Evolutionary conservation across 169 alveolate genomes (phyloP).

Genomic region (Cryptosporidium tyzzeri): DNA sequence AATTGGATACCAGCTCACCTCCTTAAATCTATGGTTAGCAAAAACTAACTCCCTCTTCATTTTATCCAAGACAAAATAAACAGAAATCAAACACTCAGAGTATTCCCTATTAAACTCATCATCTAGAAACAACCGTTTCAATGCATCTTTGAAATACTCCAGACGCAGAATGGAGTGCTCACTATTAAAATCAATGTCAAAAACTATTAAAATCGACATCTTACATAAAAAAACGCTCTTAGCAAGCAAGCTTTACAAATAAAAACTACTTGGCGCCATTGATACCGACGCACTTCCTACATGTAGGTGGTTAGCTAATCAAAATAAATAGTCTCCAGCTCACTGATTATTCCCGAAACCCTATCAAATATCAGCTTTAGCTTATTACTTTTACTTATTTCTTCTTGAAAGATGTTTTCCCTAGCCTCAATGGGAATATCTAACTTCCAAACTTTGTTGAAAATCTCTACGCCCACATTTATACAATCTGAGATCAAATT

Average conservation of each 20-base stretch:
- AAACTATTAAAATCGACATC: constrained; percentile 49
- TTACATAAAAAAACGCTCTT: neutral
- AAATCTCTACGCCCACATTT: neutral
- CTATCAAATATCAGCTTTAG: constrained; percentile 10
- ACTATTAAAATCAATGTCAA: constrained; percentile 18
- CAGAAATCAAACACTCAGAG: constrained; percentile 44
- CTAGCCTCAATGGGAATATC: neutral
- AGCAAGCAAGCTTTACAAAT: neutral
- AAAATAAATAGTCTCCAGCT: neutral
- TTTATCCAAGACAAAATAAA: constrained; percentile 11
- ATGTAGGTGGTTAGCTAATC: neutral
- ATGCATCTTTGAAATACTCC: neutral
- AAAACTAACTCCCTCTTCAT: neutral
- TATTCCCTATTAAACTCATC: constrained; percentile 27
- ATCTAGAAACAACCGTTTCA: neutral
- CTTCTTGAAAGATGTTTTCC: neutral
- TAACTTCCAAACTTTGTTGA: neutral
- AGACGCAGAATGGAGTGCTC: neutral
- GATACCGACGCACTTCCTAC: neutral
- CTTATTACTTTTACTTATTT: neutral
- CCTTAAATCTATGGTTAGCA: constrained; percentile 5
- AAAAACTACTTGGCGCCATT: constrained; percentile 15
- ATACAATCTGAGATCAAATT: constrained; percentile 36
- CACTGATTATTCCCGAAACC: neutral
- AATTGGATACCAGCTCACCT: constrained; percentile 28